phyloP scores from a whole-genome alignment of 106 monocot species.

The Phalaenopsis aphrodite region DNA sequence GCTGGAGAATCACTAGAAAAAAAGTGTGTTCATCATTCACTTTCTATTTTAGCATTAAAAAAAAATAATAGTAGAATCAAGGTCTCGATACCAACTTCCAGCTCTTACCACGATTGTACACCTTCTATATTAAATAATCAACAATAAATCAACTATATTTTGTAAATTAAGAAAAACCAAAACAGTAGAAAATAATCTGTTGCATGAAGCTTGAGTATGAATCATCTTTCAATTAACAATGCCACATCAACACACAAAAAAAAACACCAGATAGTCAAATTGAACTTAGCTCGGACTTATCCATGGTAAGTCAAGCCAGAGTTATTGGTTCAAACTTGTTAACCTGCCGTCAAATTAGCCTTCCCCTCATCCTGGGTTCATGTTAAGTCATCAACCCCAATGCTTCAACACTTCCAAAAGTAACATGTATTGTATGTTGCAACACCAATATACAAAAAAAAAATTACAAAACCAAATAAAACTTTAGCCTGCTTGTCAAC shows the following conservation, averaged over 20 bases:
- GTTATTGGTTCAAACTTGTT: background rate
- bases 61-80: background rate
- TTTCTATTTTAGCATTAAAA: background rate
- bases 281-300: background rate
- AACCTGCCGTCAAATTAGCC: background rate
- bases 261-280: background rate
- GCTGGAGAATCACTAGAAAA: background rate
- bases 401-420: background rate
- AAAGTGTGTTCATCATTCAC: background rate
- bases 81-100: background rate
- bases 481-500: background rate
- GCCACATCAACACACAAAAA: background rate
- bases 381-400: background rate
- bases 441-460: background rate
- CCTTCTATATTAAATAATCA: background rate
- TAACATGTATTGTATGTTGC: background rate
- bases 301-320: background rate
- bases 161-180: background rate
- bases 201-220: background rate
- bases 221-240: background rate
- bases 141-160: background rate
- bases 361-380: background rate
- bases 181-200: background rate
- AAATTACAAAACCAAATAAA: background rate
- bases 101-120: background rate